Evolutionary conservation across 1,284 basidiomycete species (phyloP), one percentile per base, ranked within the genome.

Genomic region (Pholiota adiposa): DNA sequence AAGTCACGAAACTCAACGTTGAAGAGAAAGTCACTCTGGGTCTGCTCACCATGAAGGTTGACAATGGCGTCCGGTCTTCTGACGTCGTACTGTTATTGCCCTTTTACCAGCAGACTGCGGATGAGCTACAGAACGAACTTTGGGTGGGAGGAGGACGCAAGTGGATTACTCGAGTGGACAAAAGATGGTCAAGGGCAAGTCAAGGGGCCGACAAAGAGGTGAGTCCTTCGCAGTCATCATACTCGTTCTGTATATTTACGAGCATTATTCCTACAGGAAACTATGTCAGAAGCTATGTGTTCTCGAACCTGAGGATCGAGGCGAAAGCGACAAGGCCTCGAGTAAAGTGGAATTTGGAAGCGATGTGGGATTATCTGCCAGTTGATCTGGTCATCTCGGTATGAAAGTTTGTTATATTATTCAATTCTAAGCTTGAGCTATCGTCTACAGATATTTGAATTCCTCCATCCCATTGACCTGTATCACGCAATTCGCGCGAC

Each of bases 391-490:
- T 63, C 3, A 51, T 44, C 18, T 59, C 60, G 51, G 64, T 64
- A 36, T 5, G 56, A 14, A 44, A 38, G 36, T 7, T 14, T n/a
- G 9, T 3, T 40, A 2, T 16, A 14, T 14, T 12, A 27, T 27
- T 6, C 18, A 5, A 14, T n/a, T 55, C n/a, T n/a, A 9, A 9
- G 29, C 11, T 4, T 38, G 36, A 19, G n/a, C 23, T 46, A 34
- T 18, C 21, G 12, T 43, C 19, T 25, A n/a, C 19, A 70, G 66
- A 64, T 67, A 31, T 65, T 66, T 46, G 62, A 56, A 21, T 58
- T 58, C 43, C 62, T 70, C 6, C 69, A 70, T 51, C 67, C 67
- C 8, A 58, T 68, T 29, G 69, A 70, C 31, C 51, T 70, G 0
- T 70, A 69, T 44, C 60, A 63, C 38, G 55, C 69, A 21, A 56